These are phyloP conservation scores for Maudiozyma bulderi DNA, from an alignment of 805 yeast species.

Conservation along the genomic window DNA sequence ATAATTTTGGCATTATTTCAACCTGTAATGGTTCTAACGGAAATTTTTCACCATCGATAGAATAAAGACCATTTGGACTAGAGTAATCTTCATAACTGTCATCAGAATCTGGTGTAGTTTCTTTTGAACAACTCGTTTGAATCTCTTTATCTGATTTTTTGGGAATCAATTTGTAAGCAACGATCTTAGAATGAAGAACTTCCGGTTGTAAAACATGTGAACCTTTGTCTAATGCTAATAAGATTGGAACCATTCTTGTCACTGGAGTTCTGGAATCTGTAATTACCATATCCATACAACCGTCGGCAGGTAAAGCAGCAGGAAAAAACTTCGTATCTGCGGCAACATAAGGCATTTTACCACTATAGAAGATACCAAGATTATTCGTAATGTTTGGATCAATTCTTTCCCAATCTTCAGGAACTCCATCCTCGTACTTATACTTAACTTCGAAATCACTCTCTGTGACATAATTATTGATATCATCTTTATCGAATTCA, in stretches of 20 bases:
- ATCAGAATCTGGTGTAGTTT: not conserved
- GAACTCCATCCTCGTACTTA: constrained; percentile 36
- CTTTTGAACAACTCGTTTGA: not conserved
- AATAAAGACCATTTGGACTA: constrained; percentile 39
- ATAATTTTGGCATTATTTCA: constrained; percentile 59
- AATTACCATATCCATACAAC: constrained; percentile 71
- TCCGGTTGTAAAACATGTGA: constrained; percentile 60
- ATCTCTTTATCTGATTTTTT: constrained; percentile 15
- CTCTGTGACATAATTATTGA: constrained; percentile 25
- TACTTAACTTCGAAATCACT: constrained; percentile 38
- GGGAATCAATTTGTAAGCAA: constrained; percentile 71
- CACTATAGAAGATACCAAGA: constrained; percentile 71
- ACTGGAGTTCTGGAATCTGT: constrained; percentile 59
- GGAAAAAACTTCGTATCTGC: constrained; percentile 84
- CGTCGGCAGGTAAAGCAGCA: constrained; percentile 84
- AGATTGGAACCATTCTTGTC: constrained; percentile 43
- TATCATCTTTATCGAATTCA: constrained; percentile 2
- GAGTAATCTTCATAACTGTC: constrained; percentile 7
- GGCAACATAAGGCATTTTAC: constrained; percentile 87
- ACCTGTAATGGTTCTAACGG: constrained; percentile 76
- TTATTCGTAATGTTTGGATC: constrained; percentile 40
- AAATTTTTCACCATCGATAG: constrained; percentile 84
- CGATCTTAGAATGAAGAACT: constrained; percentile 65
- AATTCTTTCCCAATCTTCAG: constrained; percentile 59
- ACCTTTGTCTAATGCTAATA: constrained; percentile 63